Base-by-base conservation (phyloP, 1,284 basidiomycete species). In the Amylostereum areolatum region DNA sequence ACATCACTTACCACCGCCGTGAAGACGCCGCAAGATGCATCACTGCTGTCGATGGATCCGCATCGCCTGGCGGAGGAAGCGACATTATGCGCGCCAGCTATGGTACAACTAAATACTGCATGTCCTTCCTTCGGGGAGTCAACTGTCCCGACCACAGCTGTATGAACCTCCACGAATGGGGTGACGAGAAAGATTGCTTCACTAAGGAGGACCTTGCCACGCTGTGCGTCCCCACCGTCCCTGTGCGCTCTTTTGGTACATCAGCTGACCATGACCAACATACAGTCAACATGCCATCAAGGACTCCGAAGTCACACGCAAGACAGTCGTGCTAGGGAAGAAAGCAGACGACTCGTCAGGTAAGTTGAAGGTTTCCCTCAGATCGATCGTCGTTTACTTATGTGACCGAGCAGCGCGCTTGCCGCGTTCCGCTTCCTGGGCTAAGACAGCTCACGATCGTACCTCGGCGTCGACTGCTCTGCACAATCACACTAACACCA, bases 21-120 rank as follows among this genome's bases (percentile, higher is more conserved):
- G 92, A 97, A 67, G 97, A 99, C 68, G 97, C 97, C 1, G 89
- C 92, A 29, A 83, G 93, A 29, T 92, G 92, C 45, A 98, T 99
- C 51, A 75, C 86, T 11, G 92, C 93, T 10, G 87, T 99, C 31
- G 97, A 99, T 68, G 95, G 96, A 3, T 85, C 90, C 34, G 74
- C 85, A 10, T 87, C 91, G 9, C 91, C 92, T 12, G 85, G 92
- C 49, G 79, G 90, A 53, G 77, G 85, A 58, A 70, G 83, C 58
- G 78, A 93, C 55, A 75, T 91, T 37, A 86, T 99, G 77, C 81
- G 92, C 53, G 96, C 95, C 9, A 96, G 92, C 63, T 89, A 94
- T 67, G 97, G 97, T 25, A 98, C 95, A 25, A 97, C 96, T 33
- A 94, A 98, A 66, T 99, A 99, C 65, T 99, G 97, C 70, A 95